phyloP scores from a whole-genome alignment of 768 basidiomycete species.

The Rhodotorula babjevae region DNA sequence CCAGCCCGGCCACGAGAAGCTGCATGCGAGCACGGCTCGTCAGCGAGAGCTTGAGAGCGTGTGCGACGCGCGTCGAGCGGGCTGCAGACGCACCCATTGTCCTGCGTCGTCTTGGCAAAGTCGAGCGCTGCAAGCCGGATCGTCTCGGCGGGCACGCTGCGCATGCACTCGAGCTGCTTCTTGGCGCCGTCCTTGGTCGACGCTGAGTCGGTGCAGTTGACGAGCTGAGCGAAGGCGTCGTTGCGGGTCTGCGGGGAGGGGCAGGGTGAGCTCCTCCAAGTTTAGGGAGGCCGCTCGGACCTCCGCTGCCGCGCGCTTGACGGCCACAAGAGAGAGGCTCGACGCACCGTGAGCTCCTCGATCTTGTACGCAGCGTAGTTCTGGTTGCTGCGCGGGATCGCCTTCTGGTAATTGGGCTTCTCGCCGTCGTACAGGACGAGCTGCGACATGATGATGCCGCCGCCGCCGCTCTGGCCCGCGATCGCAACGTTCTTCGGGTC shows the following conservation, averaged over 20 bases:
- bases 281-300: too few relatives aligned
- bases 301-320: too few relatives aligned
- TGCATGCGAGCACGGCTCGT: neutral
- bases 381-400: constrained; percentile 23
- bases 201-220: constrained; percentile 17
- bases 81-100: neutral
- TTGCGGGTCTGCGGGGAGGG: neutral
- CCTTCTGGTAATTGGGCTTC: constrained; percentile 26
- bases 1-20: constrained; percentile 46
- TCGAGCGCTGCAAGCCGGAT: constrained; percentile 19
- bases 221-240: constrained; percentile 6
- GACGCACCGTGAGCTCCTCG: constrained; percentile 11
- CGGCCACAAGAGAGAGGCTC: too few relatives aligned
- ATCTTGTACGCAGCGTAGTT: constrained; percentile 9
- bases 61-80: too few relatives aligned
- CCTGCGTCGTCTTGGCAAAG: neutral
- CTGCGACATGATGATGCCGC: constrained; percentile 17
- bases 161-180: constrained; percentile 16
- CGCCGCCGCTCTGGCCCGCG: constrained; percentile 28
- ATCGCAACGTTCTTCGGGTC: constrained; percentile 33
- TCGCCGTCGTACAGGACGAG: constrained; percentile 27
- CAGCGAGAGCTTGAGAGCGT: too few relatives aligned
- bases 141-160: neutral
- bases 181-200: constrained; percentile 1
- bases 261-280: neutral